Evolutionary conservation across 78 protist species (phyloP), one percentile per base, ranked within the genome.

Genomic region (Mantamonas sphyraenae): DNA sequence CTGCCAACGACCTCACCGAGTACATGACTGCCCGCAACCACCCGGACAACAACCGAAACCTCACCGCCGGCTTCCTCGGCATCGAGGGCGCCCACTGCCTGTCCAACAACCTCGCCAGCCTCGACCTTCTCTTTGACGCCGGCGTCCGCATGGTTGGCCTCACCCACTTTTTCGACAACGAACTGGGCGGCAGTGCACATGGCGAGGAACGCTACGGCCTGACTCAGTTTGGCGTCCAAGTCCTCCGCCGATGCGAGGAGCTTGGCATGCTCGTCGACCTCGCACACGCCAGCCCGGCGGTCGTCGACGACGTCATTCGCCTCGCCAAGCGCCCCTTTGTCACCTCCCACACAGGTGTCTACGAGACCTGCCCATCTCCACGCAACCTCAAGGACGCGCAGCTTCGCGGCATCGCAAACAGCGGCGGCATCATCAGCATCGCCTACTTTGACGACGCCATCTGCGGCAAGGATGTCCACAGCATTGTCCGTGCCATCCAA

Each of bases 171-270:
- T 51, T 51, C 22, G 57, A 51, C 22, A 51, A 51, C 22, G 22
- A 51, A 51, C 22, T 51, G 57, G 57, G 57, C 22, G 57, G 57
- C 22, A 51, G 57, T 51, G 57, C 57, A 22, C 57, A 51, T 51
- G 57, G 57, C 20, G 57, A 24, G 20, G 22, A 51, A 51, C 20
- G 22, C 30, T 20, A 22, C 20, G 57, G 57, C 22, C 57, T 51
- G 20, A 51, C 57, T 51, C 30, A 51, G 20, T 51, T 51, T 51
- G 57, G 57, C 20, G 22, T 20, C 30, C 20, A 51, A 22, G 57
- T 51, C 22, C 30, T 51, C 20, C 20, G 22, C 30, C 20, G 22
- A 22, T 24, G 20, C 30, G 57, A 51, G 22, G 57, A 51, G 57
- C 57, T 51, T 51, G 57, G 57, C 20, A 51, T 51, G 57, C 20